phyloP scores from a whole-genome alignment of 345 rosid genomes.

The Syzygium aromaticum region DNA sequence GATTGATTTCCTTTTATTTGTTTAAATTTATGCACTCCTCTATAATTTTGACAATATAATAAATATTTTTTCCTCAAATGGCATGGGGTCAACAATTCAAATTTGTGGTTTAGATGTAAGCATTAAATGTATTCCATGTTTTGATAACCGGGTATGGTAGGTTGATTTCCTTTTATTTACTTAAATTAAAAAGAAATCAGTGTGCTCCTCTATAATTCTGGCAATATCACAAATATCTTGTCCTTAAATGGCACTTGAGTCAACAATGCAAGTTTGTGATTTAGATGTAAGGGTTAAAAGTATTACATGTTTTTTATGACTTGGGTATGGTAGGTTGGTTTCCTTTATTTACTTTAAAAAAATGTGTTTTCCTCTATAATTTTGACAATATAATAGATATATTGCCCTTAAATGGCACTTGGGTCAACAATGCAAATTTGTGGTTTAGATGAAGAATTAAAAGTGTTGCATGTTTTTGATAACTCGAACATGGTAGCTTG shows the following conservation, averaged over 20 bases:
- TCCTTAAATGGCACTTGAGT: too few species aligned
- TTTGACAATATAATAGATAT: not conserved
- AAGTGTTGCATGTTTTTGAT: not conserved
- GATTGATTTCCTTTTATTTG: not conserved
- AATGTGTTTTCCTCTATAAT: not conserved
- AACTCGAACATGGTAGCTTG: not conserved
- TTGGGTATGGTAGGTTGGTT: not conserved
- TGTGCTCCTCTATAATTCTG: too few species aligned
- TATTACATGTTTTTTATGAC: not conserved
- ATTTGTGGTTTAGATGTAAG: too few species aligned
- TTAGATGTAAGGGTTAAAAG: not conserved
- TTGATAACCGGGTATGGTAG: not conserved
- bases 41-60: too few species aligned
- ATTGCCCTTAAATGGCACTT: not conserved
- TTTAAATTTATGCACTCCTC: too few species aligned
- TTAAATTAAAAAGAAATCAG: too few species aligned
- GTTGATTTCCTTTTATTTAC: not conserved
- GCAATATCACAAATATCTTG: too few species aligned
- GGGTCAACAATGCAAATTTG: not conserved
- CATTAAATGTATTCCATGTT: not conserved
- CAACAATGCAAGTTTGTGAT: too few species aligned
- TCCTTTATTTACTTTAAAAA: not conserved
- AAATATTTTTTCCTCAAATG: too few species aligned
- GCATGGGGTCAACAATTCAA: too few species aligned
- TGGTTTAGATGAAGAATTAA: not conserved